Evolutionary conservation across 148 eudicot genomes (phyloP), one percentile per base, ranked within the genome.

Genomic region (Spergularia bocconei): DNA sequence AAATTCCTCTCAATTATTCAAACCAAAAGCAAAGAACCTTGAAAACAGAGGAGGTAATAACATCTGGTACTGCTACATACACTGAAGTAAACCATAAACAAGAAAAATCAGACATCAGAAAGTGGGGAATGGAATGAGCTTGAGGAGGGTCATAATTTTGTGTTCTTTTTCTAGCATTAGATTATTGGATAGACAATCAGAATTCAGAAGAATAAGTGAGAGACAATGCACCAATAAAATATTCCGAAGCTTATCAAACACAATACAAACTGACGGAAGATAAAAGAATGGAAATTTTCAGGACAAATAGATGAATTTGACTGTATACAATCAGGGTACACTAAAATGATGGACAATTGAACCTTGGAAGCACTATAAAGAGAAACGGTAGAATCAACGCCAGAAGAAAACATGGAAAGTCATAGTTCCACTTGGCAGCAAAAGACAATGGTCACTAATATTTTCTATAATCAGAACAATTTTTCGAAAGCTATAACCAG

Each of bases 241-340:
- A 64, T 29, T 7, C 14, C 1, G 0, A 2, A 63, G 36, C 23
- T 59, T 29, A 59, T 23, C 48, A 38, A 47, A 38, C 48, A 44
- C 8, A 0, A 44, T 63, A 6, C 6, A 36, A 36, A 63, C 36
- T 47, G n/a, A 73, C 53, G 47, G 5, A 59, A 55, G 57, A 41
- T 56, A 61, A 36, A 63, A 48, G 14, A 52, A 15, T 2, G 11
- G 29, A 61, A 51, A 48, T 7, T 53, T 12, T 3, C 20, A 13
- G 47, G 20, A 13, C 68, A 4, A 61, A 61, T 62, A 7, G 6
- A 38, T 19, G 47, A 63, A 13, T 55, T 48, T 63, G 29, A 67
- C 66, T 48, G 73, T 41, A 55, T 50, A 60, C 17, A 71, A 13
- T 38, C 16, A 64, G 53, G 67, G 36, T 25, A 73, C 23, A 61